Percentiles rank a stretch among this genome's conserved stretches.
Conservation (phyloP, 306 rosid genomes). For the Quercus ilex region DNA sequence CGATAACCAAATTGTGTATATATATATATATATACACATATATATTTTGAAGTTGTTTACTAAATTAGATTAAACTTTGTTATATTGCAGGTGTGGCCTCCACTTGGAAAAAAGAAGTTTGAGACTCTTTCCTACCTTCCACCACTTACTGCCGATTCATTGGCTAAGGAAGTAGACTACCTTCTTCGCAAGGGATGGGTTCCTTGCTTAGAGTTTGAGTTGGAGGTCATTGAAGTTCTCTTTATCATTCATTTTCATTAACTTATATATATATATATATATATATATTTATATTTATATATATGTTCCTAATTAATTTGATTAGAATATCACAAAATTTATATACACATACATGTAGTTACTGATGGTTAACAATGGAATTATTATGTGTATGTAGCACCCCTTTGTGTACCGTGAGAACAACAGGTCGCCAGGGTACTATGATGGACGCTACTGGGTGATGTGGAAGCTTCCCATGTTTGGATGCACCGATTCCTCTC, state of each 20-base stretch:
- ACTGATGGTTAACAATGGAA: background rate
- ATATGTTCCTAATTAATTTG: too few species aligned
- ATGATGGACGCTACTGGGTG: slow-evolving; percentile 86
- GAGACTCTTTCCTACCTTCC: slow-evolving; percentile 96
- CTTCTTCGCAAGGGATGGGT: slow-evolving; percentile 56
- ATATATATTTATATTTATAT: too few species aligned
- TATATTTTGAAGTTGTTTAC: too few species aligned
- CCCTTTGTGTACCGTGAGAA: slow-evolving; percentile 57
- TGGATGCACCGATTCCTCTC: slow-evolving; percentile 58
- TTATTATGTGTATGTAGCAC: slow-evolving; percentile 22
- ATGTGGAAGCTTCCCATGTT: slow-evolving; percentile 98
- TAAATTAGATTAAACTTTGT: background rate
- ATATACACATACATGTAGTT: background rate
- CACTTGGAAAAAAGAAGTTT: slow-evolving; percentile 54
- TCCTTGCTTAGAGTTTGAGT: slow-evolving; percentile 79
- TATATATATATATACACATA: too few species aligned
- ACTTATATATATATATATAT: too few species aligned
- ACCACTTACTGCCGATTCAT: accelerated
- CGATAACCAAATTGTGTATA: too few species aligned
- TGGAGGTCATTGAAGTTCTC: slow-evolving; percentile 28
- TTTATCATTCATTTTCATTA: background rate
- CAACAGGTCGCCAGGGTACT: slow-evolving; percentile 68
- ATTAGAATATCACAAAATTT: too few species aligned
- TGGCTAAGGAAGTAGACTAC: slow-evolving; percentile 60
- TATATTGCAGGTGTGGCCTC: slow-evolving; percentile 72